phyloP scores from a whole-genome alignment of 2,329 filamentous ascomycete genomes.

The Talaromyces albobiverticillius region DNA sequence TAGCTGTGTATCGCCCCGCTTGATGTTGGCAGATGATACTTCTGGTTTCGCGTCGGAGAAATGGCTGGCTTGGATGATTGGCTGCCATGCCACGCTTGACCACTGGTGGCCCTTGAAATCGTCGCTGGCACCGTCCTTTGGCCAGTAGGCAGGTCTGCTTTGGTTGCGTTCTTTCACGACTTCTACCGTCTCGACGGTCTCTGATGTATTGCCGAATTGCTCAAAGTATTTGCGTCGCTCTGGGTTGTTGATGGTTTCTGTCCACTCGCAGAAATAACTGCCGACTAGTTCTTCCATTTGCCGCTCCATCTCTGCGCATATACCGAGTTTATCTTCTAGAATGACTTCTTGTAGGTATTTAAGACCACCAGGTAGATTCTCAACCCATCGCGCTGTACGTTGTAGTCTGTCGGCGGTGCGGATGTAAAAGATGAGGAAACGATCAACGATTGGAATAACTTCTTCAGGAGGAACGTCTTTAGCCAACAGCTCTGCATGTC shows the following conservation, averaged over 20 bases:
- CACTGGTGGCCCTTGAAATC: constrained; percentile 71
- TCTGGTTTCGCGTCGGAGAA: constrained; percentile 53
- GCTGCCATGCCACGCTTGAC: constrained; percentile 71
- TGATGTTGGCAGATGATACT: constrained; percentile 68
- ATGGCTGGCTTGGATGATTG: constrained; percentile 67
- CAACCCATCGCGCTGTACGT: constrained; percentile 83
- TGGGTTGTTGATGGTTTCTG: constrained; percentile 71
- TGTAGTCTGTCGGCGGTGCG: constrained; percentile 88
- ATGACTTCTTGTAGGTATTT: constrained; percentile 79
- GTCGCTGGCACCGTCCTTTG: constrained; percentile 62
- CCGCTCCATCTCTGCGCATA: constrained; percentile 76
- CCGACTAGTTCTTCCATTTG: constrained; percentile 86
- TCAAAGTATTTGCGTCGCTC: constrained; percentile 66
- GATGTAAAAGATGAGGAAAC: constrained; percentile 91
- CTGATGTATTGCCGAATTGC: constrained; percentile 80
- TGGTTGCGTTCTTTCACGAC: constrained; percentile 70
- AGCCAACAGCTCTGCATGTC: constrained; percentile 77
- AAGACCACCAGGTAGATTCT: constrained; percentile 78
- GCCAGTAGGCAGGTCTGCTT: constrained; percentile 72
- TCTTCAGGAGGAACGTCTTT: constrained; percentile 82
- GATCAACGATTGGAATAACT: constrained; percentile 78
- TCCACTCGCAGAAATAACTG: constrained; percentile 89
- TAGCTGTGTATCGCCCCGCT: constrained; percentile 84
- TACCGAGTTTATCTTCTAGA: constrained; percentile 80
- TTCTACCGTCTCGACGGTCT: constrained; percentile 68